Evolutionary conservation across 2,329 filamentous ascomycete species (phyloP).

Genomic region (Colletotrichum abscissum): DNA sequence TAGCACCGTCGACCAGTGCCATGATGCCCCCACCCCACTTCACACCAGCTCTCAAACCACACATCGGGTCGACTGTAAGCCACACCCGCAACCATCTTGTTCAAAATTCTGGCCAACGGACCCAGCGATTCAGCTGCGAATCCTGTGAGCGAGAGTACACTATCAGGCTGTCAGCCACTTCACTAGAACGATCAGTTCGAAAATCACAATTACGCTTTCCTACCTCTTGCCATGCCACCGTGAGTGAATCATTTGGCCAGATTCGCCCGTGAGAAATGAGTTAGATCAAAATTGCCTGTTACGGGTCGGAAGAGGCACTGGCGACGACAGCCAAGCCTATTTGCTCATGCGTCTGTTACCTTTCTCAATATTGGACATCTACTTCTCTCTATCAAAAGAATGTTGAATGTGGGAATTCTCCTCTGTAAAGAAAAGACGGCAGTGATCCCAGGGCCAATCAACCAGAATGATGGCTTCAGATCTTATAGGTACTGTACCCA

Average conservation of each 20-base stretch:
- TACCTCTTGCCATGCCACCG: neutral
- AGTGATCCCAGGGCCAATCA: neutral
- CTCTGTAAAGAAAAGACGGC: neutral
- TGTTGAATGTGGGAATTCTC: neutral
- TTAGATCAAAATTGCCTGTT: neutral
- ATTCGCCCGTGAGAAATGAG: neutral
- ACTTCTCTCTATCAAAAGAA: slow-evolving; percentile 9
- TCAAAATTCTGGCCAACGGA: neutral
- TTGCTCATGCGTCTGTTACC: neutral
- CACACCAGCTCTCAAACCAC: neutral
- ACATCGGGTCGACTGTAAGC: slow-evolving; percentile 1
- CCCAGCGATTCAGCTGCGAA: neutral
- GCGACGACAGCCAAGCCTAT: neutral
- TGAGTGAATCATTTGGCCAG: neutral
- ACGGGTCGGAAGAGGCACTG: too few relatives aligned
- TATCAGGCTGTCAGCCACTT: neutral
- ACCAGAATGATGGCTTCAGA: neutral
- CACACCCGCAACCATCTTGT: slow-evolving; percentile 24
- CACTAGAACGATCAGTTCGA: neutral
- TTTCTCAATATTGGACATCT: neutral
- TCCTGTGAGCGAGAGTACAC: neutral
- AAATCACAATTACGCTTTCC: too few relatives aligned
- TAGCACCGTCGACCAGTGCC: neutral
- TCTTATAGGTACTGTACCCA: neutral
- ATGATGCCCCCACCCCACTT: neutral